phyloP scores from a whole-genome alignment of 805 yeast species.

The Candida ipomoeae region DNA sequence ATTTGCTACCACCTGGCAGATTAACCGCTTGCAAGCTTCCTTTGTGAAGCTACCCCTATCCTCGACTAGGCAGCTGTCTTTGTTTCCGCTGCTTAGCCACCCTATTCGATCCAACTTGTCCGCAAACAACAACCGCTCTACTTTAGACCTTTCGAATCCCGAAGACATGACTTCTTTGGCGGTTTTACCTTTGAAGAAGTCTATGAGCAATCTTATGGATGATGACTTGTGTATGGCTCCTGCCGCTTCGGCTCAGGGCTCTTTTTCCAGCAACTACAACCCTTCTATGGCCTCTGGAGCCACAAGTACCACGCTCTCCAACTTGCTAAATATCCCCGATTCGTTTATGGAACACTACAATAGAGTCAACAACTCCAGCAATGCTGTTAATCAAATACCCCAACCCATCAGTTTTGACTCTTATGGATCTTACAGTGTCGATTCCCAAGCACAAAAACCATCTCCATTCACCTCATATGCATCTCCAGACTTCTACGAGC shows the following conservation, averaged over 20 bases:
- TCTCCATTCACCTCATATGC: slow-evolving; percentile 39
- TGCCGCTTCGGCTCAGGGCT: slow-evolving; percentile 7
- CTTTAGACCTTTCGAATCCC: background rate
- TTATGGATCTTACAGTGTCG: slow-evolving; percentile 13
- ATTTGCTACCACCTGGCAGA: background rate
- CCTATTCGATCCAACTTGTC: background rate
- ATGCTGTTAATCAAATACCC: slow-evolving; percentile 13
- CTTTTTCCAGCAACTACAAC: slow-evolving; percentile 3
- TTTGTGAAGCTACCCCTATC: background rate
- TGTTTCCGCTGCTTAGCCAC: background rate
- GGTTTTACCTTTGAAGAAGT: slow-evolving; percentile 49
- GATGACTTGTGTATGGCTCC: slow-evolving; percentile 49
- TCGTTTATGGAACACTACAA: slow-evolving; percentile 25
- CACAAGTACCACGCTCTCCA: slow-evolving; percentile 11
- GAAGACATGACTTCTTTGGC: slow-evolving; percentile 45
- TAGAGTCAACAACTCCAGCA: slow-evolving; percentile 15
- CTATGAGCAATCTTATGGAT: slow-evolving; percentile 56
- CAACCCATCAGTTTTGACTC: slow-evolving; percentile 6
- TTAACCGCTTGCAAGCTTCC: background rate
- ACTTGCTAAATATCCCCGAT: slow-evolving; percentile 30
- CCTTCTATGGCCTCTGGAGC: slow-evolving; percentile 11
- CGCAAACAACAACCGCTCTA: background rate
- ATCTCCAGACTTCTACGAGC: slow-evolving; percentile 27
- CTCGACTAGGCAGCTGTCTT: background rate
- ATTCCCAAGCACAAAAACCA: slow-evolving; percentile 8